Conservation (phyloP, 306 rosid species). For the Begonia masoniana region DNA sequence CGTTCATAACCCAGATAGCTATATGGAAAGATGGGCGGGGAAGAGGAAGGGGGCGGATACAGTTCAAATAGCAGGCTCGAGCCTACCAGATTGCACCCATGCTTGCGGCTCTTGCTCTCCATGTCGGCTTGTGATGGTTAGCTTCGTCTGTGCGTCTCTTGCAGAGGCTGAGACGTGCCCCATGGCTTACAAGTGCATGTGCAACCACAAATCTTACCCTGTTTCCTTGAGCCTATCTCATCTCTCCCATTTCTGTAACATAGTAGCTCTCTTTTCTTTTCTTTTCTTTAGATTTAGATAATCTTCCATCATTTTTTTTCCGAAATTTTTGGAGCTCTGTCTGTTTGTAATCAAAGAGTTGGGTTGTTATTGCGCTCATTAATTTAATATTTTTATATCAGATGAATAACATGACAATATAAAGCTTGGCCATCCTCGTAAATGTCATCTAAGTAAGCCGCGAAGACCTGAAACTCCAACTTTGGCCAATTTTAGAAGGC, state of each 20-base stretch:
- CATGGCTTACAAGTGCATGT: slow-evolving; percentile 92
- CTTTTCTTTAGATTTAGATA: background rate
- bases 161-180: slow-evolving; percentile 85
- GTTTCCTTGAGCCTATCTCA: slow-evolving; percentile 24
- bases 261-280: background rate
- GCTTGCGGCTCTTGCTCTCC: slow-evolving; percentile 82
- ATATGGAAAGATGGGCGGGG: background rate
- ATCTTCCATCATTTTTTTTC: background rate
- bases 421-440: no score
- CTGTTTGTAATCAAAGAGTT: slow-evolving; percentile 12
- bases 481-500: no score
- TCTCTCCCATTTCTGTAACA: no score
- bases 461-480: no score
- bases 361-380: no score
- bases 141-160: slow-evolving; percentile 58
- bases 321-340: no score
- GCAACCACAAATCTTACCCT: slow-evolving; percentile 66
- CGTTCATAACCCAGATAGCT: no score
- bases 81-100: slow-evolving; percentile 73
- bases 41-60: slow-evolving; percentile 26
- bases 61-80: slow-evolving; percentile 56
- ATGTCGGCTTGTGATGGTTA: slow-evolving; percentile 63
- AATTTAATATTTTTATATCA: no score
- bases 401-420: no score
- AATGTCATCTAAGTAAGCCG: no score